phyloP scores from a whole-genome alignment of 2,329 filamentous ascomycete species.

The Chrysosporium keratinophilum region DNA sequence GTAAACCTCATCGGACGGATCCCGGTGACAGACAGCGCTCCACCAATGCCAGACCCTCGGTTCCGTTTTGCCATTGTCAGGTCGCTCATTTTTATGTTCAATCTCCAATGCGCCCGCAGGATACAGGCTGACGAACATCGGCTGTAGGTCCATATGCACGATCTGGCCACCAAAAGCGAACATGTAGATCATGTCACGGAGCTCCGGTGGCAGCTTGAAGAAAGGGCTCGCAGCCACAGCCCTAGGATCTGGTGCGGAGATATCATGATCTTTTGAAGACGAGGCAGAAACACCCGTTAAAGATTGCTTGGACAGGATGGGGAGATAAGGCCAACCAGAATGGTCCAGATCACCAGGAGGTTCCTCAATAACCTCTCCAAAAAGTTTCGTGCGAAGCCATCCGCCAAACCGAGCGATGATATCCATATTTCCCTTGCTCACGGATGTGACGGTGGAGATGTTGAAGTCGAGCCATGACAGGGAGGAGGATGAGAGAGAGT shows the following conservation, averaged over 20 bases:
- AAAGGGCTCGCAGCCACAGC: slow-evolving; percentile 4
- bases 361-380: not conserved
- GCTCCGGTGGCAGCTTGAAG: slow-evolving; percentile 21
- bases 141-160: slow-evolving; percentile 12
- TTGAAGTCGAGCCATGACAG: not conserved
- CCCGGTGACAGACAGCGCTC: slow-evolving; percentile 11
- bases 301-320: not conserved
- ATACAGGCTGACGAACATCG: not conserved
- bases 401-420: not conserved
- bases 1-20: not conserved
- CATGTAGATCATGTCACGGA: slow-evolving; percentile 21
- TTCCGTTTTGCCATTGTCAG: not conserved
- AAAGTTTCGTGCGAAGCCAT: not conserved
- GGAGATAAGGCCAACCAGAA: not conserved
- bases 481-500: not conserved
- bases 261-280: not conserved
- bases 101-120: not conserved
- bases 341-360: not conserved
- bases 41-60: slow-evolving; percentile 12
- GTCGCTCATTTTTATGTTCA: not conserved
- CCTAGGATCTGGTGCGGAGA: not conserved
- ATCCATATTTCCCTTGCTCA: not conserved
- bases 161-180: slow-evolving; percentile 9
- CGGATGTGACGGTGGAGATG: not conserved
- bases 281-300: not conserved